Percentiles rank a stretch among this genome's conserved stretches.
phyloP scores from a whole-genome alignment of 73 alveolate genomes.

The Paramecium bursaria region DNA sequence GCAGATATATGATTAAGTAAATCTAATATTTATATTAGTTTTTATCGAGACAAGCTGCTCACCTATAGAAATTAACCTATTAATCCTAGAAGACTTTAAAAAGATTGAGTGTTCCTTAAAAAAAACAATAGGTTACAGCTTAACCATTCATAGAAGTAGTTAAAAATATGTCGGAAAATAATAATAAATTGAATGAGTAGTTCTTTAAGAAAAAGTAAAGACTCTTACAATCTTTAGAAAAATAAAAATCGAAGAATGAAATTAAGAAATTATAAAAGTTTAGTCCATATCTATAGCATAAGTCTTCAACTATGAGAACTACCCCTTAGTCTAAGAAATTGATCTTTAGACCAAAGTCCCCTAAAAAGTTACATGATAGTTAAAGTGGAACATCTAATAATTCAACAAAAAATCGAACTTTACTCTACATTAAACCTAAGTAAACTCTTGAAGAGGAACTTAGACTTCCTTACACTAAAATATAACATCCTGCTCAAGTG shows the following conservation, averaged over 20 bases:
- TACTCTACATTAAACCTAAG: too few species aligned
- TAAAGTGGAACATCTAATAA: too few species aligned
- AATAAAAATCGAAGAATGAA: slow-evolving; percentile 3
- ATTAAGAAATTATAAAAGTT: neutral
- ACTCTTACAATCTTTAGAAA: slow-evolving; percentile 20
- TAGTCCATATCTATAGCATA: slow-evolving; percentile 23
- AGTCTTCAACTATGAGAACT: too few species aligned
- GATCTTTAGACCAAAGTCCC: too few species aligned
- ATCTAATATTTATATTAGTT: too few species aligned
- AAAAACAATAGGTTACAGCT: slow-evolving; percentile 25
- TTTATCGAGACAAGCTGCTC: slow-evolving; percentile 54
- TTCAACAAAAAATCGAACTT: too few species aligned
- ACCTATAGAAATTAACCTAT: neutral
- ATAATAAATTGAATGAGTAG: neutral
- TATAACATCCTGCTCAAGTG: too few species aligned
- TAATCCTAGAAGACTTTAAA: slow-evolving; percentile 4
- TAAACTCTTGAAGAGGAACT: too few species aligned
- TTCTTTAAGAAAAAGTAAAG: slow-evolving; percentile 42
- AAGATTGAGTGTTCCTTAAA: too few species aligned
- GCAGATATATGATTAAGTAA: slow-evolving; percentile 42
- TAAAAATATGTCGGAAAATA: neutral
- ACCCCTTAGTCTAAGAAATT: too few species aligned
- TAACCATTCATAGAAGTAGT: slow-evolving; percentile 52
- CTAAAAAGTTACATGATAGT: too few species aligned
- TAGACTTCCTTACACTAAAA: too few species aligned